Percentiles rank a stretch among this genome's conserved stretches.
Evolutionary conservation across 352 stramenopile genomes (phyloP).

Genomic region (Thalassiosira ordinaria): DNA sequence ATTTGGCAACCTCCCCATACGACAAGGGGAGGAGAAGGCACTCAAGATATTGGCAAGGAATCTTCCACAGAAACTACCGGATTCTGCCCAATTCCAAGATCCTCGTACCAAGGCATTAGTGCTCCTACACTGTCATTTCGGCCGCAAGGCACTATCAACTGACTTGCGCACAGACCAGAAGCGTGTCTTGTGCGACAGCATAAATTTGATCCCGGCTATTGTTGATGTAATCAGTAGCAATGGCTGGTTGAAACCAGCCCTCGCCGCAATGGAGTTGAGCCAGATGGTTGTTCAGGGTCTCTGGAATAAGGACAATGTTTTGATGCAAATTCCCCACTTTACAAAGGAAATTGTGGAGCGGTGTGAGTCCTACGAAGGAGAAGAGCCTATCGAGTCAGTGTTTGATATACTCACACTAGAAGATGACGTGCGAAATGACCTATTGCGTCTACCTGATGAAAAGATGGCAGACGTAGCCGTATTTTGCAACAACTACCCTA

Average conservation of each 20-base stretch:
- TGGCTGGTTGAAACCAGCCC: conserved; percentile 97
- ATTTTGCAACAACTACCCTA: conserved; percentile 99
- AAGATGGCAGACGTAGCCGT: conserved; percentile 96
- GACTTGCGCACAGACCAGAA: conserved; percentile 93
- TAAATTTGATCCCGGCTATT: conserved; percentile 96
- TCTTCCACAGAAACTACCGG: conserved; percentile 91
- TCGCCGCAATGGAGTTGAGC: conserved; percentile 98
- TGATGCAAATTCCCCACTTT: conserved; percentile 98
- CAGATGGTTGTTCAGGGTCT: conserved; percentile 99
- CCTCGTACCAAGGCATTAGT: conserved; percentile 96
- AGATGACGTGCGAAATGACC: conserved; percentile 90
- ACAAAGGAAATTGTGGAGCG: conserved; percentile 88
- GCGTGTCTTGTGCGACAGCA: conserved; percentile 89
- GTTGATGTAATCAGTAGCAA: conserved; percentile 99
- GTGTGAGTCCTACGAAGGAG: conserved; percentile 75
- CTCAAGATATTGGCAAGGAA: conserved; percentile 93
- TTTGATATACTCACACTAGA: conserved; percentile 94
- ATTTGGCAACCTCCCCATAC: conserved; percentile 93
- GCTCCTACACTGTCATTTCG: conserved; percentile 97
- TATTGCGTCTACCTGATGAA: conserved; percentile 90
- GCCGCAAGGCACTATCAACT: conserved; percentile 90
- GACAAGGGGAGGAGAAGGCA: conserved; percentile 93
- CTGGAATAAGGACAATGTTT: conserved; percentile 96
- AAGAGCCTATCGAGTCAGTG: conserved; percentile 87
- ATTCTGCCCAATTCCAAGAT: conserved; percentile 89